phyloP scores from a whole-genome alignment of 1,139 yeast genomes.

The Suhomyces panamericanus region DNA sequence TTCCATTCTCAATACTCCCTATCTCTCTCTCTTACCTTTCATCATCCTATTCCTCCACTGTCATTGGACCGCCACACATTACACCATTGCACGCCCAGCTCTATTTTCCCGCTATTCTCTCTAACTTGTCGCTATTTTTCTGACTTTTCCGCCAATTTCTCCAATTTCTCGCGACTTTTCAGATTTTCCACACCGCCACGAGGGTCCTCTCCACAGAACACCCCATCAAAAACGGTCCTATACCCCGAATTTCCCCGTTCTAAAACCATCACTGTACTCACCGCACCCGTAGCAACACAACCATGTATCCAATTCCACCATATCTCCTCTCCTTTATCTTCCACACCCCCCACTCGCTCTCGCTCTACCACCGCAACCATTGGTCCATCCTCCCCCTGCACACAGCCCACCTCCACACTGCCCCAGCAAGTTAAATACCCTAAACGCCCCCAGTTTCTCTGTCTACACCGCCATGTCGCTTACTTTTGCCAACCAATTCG shows the following conservation, averaged over 20 bases:
- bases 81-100: too few species aligned
- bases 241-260: not conserved
- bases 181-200: too few species aligned
- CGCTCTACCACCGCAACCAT: not conserved
- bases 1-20: too few species aligned
- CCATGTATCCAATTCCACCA: not conserved
- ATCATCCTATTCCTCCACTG: too few species aligned
- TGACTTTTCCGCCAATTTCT: too few species aligned
- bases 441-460: not conserved
- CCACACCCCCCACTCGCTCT: not conserved
- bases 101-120: too few species aligned
- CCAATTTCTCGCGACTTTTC: too few species aligned
- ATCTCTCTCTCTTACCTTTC: too few species aligned
- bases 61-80: too few species aligned
- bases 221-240: too few species aligned
- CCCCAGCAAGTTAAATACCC: constrained; percentile 8
- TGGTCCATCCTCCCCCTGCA: constrained; percentile 3
- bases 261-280: not conserved
- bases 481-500: constrained; percentile 21
- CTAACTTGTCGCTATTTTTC: too few species aligned
- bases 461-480: constrained; percentile 7
- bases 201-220: not conserved
- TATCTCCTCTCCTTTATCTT: not conserved
- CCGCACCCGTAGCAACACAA: not conserved
- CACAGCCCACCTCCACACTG: constrained; percentile 5